Conservation (phyloP, 352 stramenopile species). For the Blastocystis sp. region DNA sequence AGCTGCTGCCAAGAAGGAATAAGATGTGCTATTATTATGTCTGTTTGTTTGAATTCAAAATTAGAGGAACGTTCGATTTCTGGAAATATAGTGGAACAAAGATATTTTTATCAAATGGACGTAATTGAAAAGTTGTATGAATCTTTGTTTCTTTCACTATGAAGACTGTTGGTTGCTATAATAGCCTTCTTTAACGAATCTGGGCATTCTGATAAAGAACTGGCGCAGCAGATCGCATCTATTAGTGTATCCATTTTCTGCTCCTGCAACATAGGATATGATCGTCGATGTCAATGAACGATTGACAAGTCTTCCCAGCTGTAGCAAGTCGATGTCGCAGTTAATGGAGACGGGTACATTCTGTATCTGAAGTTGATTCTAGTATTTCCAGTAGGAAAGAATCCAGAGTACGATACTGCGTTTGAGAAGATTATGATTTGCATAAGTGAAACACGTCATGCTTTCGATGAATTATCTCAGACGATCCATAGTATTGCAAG, state of each 20-base stretch:
- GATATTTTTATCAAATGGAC: background rate
- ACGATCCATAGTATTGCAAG: background rate
- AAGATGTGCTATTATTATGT: conserved; percentile 65
- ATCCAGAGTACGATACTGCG: background rate
- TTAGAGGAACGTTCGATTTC: background rate
- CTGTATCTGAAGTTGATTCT: background rate
- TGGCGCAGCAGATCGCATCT: background rate
- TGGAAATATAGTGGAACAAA: background rate
- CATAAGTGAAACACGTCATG: background rate
- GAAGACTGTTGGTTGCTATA: conserved; percentile 1
- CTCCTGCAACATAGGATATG: background rate
- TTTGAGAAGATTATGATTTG: background rate
- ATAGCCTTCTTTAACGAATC: background rate
- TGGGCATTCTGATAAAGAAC: background rate
- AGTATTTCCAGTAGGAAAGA: background rate
- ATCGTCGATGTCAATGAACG: background rate
- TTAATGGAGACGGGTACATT: background rate
- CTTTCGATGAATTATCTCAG: background rate
- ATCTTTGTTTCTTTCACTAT: background rate
- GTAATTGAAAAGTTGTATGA: conserved; percentile 38
- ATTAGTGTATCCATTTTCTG: background rate
- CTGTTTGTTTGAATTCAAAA: background rate
- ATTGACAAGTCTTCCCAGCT: background rate
- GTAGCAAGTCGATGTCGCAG: background rate
- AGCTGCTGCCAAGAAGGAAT: conserved; percentile 77